These are phyloP conservation scores for Verticillium klebahnii DNA, from an alignment of 2,329 filamentous ascomycete genomes.

Conservation along the genomic window DNA sequence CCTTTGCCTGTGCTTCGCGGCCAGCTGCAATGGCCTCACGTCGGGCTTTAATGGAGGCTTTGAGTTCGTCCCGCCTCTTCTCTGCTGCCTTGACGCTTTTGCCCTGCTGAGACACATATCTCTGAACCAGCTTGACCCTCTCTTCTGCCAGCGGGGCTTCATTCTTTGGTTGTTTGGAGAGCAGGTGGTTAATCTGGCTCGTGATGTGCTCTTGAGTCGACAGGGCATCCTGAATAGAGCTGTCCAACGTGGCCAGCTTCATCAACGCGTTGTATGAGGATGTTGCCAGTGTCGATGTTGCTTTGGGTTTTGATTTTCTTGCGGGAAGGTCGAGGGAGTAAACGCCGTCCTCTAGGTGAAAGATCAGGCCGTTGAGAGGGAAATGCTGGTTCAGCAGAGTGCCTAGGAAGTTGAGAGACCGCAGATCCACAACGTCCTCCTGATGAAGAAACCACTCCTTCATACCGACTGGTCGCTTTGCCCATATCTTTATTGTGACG, in stretches of 20 bases:
- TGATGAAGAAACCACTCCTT: constrained; percentile 55
- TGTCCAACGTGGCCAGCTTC: constrained; percentile 81
- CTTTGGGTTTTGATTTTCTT: constrained; percentile 44
- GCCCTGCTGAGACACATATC: constrained; percentile 58
- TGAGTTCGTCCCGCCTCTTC: constrained; percentile 62
- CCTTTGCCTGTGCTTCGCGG: constrained; percentile 51
- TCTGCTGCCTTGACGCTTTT: constrained; percentile 60
- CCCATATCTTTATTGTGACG: constrained; percentile 72
- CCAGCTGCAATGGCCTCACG: constrained; percentile 64
- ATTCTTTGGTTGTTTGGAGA: constrained; percentile 36
- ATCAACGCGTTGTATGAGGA: constrained; percentile 87
- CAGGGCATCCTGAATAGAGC: constrained; percentile 85
- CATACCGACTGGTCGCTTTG: constrained; percentile 43
- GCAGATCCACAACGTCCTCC: constrained; percentile 67
- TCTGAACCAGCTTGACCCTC: constrained; percentile 39
- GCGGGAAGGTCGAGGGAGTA: constrained; percentile 72
- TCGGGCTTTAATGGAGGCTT: constrained; percentile 60
- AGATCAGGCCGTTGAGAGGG: constrained; percentile 76
- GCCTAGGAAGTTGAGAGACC: constrained; percentile 73
- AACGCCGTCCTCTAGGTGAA: constrained; percentile 81
- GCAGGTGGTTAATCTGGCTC: constrained; percentile 66
- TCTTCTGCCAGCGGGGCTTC: constrained; percentile 45
- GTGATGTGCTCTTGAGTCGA: constrained; percentile 70
- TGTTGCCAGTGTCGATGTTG: constrained; percentile 50
- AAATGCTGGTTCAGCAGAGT: constrained; percentile 66